Evolutionary conservation across 352 stramenopile species (phyloP), one percentile per base, ranked within the genome.

Genomic region (Aphanomyces astaci): DNA sequence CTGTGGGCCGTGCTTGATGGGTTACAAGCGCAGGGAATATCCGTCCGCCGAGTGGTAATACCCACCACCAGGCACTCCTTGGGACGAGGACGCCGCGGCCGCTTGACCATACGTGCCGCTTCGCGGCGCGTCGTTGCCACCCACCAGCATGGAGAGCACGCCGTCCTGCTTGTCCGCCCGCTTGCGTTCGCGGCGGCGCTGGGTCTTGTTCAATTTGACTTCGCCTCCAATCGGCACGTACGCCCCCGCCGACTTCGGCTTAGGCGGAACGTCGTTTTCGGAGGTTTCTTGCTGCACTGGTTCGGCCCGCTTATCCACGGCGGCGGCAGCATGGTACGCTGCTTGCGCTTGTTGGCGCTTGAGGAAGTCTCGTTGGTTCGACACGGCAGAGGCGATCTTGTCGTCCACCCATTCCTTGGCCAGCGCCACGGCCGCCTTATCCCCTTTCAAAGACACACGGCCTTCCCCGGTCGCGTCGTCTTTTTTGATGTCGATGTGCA

Each of bases 141-240:
- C 79, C 27, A 88, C 73, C 45, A 88, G 67, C 79, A 87, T 85
- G 10, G 77, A 84, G 60, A 88, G 63, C 24, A 87, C 82, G 54
- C 88, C 51, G 57, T 88, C 78, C 65, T 92, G 81, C 30, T 89
- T 90, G 67, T 92, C 82, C 19, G 82, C 82, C 28, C 84, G 84
- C 69, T 90, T 89, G 65, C 84, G 82, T 77, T 89, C 78, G 19
- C 84, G 84, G 5, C 82, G 84, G 40, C 84, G 82, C 75, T 89
- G 81, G 72, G 90, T 92, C 76, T 92, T 92, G 48, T 76, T 87
- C 27, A 92, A 73, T 59, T 89, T 90, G 19, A 66, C 49, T 22
- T 75, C 65, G 17, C 39, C 62, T 17, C 62, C 62, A 3, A 68
- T 45, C 9, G 62, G 62, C 32, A 68, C 62, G 24, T 33, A 59